Base-by-base conservation (phyloP, 495 filamentous ascomycete species). In the Xylaria flabelliformis region DNA sequence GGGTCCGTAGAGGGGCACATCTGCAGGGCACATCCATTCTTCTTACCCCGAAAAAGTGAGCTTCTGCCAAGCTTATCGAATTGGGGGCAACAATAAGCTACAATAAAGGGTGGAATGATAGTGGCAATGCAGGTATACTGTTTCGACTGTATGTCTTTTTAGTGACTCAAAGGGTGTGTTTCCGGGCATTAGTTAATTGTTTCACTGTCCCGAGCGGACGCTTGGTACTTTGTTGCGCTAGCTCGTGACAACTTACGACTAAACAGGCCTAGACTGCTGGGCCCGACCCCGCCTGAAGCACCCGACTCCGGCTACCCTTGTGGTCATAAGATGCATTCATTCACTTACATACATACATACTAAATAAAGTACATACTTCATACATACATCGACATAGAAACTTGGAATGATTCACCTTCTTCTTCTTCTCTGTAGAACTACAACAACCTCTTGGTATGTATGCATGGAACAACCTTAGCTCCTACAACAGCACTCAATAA, bases 261-360 rank as follows among this genome's bases (percentile, higher is more conserved):
- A 21, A 51, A 42, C 39, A 42, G 39, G 39, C 39, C 9, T 42
- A 42, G 39, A 42, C 39, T 42, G 12, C 8, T 24, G 10, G 48
- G 48, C 48, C 8, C 21, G 48, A 51, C 48, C n/a, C 6, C 12
- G 48, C 48, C n/a, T 21, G 8, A n/a, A 51, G 7, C n/a, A 51
- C 48, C 48, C 48, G 48, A 51, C 48, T 51, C 48, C 48, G 48
- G 48, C 48, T 55, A 26, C 51, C 51, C 51, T 55, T 55, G 21
- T 55, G 24, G 51, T 55, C 51, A 55, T 55, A 24, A 55, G 51
- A 24, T 55, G 51, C 51, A n/a, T 19, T n/a, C 46, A 53, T n/a
- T 51, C 48, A 24, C 4, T 51, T 29, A 29, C 26, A 29, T 29
- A 29, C 26, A 29, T 29, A 29, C 26, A 29, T 29, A 29, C 26